These are phyloP conservation scores for Wickerhamomyces sp. DNA, from an alignment of 1,139 yeast species.

Conservation along the genomic window DNA sequence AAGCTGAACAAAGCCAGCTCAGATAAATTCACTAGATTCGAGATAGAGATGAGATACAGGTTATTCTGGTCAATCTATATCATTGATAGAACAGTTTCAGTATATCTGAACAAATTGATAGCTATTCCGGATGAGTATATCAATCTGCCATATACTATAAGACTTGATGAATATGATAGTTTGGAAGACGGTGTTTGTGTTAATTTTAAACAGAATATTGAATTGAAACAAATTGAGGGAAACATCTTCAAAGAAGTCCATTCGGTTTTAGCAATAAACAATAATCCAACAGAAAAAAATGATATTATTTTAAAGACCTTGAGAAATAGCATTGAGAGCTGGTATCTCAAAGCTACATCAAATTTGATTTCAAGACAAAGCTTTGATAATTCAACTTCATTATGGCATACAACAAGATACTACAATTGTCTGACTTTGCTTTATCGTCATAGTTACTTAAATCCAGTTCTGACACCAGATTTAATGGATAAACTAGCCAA, in stretches of 20 bases:
- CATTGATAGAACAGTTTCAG: conserved; percentile 19
- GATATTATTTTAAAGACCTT: conserved; percentile 10
- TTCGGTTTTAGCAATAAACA: conserved; percentile 17
- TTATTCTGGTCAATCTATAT: conserved; percentile 20
- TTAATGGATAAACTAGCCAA: conserved; percentile 11
- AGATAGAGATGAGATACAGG: conserved; percentile 18
- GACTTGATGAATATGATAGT: conserved; percentile 9
- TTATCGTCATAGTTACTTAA: conserved; percentile 18
- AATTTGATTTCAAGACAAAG: background rate
- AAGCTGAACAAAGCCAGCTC: conserved; percentile 10
- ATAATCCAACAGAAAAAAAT: conserved; percentile 6
- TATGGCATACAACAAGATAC: conserved; percentile 19
- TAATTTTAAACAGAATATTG: conserved; percentile 6
- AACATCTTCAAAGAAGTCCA: conserved; percentile 16
- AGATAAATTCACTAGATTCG: conserved; percentile 6
- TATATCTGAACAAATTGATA: conserved; percentile 17
- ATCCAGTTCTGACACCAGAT: conserved; percentile 12
- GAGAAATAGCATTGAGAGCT: conserved; percentile 13
- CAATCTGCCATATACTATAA: conserved; percentile 16
- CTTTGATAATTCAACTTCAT: conserved; percentile 5
- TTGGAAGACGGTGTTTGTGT: conserved; percentile 4
- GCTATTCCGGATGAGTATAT: conserved; percentile 16
- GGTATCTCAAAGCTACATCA: conserved; percentile 18
- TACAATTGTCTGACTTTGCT: conserved; percentile 17
- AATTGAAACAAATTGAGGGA: conserved; percentile 18